Conservation (phyloP, 495 filamentous ascomycete species). For the Trichoderma erinaceum region DNA sequence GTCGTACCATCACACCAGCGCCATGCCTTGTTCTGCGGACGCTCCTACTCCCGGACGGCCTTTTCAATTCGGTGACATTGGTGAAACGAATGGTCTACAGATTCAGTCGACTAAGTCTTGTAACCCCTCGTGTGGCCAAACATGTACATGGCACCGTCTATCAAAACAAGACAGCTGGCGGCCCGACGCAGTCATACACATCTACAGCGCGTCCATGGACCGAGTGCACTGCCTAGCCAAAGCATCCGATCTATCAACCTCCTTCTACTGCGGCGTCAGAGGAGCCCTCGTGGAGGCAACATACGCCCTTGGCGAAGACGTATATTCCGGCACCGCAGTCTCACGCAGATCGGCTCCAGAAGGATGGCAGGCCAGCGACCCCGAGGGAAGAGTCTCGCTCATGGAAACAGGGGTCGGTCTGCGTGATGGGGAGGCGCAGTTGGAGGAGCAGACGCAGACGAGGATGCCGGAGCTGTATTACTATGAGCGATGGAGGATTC, state of each 20-base stretch:
- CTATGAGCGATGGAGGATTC: background rate
- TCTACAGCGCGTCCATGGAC: conserved; percentile 21
- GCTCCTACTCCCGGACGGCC: conserved; percentile 33
- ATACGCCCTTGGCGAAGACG: conserved; percentile 17
- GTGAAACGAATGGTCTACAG: background rate
- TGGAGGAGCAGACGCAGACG: conserved; percentile 12
- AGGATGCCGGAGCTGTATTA: conserved; percentile 12
- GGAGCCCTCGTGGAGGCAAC: conserved; percentile 34
- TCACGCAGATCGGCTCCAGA: background rate
- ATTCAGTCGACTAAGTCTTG: conserved; percentile 20
- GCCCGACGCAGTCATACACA: conserved; percentile 38
- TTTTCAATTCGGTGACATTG: conserved; percentile 15
- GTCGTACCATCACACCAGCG: conserved; percentile 37
- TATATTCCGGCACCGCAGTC: background rate
- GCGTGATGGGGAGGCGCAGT: background rate
- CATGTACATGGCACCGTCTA: conserved; percentile 39
- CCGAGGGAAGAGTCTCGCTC: background rate
- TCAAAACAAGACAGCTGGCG: conserved; percentile 36
- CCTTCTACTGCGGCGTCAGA: conserved; percentile 37
- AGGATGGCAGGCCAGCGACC: conserved; percentile 8
- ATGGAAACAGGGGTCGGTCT: conserved; percentile 4
- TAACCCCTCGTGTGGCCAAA: conserved; percentile 22
- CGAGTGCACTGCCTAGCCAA: conserved; percentile 33
- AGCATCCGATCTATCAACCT: conserved; percentile 35
- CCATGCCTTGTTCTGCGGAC: conserved; percentile 30